These are phyloP conservation scores for Stereocaulon alpinum DNA, from an alignment of 495 filamentous ascomycete genomes.

Conservation along the genomic window DNA sequence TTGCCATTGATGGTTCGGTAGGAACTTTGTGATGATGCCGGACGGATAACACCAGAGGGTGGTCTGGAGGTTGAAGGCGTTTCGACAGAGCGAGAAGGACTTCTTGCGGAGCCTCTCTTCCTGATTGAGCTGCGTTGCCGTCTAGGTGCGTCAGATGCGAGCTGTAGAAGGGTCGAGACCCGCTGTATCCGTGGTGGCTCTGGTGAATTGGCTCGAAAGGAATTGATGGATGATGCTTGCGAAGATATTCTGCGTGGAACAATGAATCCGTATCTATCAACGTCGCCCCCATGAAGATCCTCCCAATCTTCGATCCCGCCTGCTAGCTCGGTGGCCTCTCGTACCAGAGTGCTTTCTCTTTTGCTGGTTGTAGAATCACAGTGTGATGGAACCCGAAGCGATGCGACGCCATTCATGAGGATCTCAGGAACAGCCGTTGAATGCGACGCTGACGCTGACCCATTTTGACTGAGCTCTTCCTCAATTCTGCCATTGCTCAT, in stretches of 20 bases:
- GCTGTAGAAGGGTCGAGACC: slow-evolving; percentile 53
- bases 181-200: slow-evolving; percentile 49
- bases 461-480: slow-evolving; percentile 1
- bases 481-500: slow-evolving; percentile 8
- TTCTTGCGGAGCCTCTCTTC: slow-evolving; percentile 43
- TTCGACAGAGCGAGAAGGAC: slow-evolving; percentile 40
- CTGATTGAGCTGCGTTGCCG: slow-evolving; percentile 46
- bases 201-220: slow-evolving; percentile 27
- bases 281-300: slow-evolving; percentile 71
- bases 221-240: slow-evolving; percentile 21
- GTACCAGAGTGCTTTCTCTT: slow-evolving; percentile 15
- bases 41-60: slow-evolving; percentile 30
- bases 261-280: slow-evolving; percentile 96
- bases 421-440: slow-evolving; percentile 1
- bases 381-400: neutral
- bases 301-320: slow-evolving; percentile 96
- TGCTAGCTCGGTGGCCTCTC: slow-evolving; percentile 52
- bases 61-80: slow-evolving; percentile 22
- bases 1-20: slow-evolving; percentile 32
- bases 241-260: slow-evolving; percentile 33
- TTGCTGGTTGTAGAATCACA: slow-evolving; percentile 1
- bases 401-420: slow-evolving; percentile 3
- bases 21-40: slow-evolving; percentile 39
- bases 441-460: neutral
- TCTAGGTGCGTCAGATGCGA: slow-evolving; percentile 54